phyloP scores from a whole-genome alignment of 179 eudicot species.

The Nepenthes alata region DNA sequence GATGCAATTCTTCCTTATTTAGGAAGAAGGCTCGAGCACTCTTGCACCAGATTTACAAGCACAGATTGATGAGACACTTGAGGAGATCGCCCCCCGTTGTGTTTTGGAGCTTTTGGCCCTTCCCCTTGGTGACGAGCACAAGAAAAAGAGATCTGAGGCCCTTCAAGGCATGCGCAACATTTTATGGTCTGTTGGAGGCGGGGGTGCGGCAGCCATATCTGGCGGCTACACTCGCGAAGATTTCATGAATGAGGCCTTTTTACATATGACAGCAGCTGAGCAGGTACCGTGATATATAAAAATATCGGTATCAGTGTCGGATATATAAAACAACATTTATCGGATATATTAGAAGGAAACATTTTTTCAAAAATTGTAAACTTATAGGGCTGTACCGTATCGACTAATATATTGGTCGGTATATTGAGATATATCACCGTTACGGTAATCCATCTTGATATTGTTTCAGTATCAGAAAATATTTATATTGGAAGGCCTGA shows the following conservation, averaged over 20 bases:
- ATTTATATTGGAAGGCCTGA: too few relatives aligned
- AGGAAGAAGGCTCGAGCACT: slow-evolving; percentile 99
- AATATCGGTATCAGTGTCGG: too few relatives aligned
- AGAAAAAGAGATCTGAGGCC: slow-evolving; percentile 70
- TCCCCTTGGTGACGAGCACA: slow-evolving; percentile 58
- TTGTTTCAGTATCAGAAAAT: too few relatives aligned
- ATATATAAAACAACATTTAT: too few relatives aligned
- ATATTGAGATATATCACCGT: too few relatives aligned
- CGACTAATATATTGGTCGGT: too few relatives aligned
- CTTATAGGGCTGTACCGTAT: too few relatives aligned
- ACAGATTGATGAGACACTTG: slow-evolving; percentile 91
- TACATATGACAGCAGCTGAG: slow-evolving; percentile 84
- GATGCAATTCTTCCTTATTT: slow-evolving; percentile 1
- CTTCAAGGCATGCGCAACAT: slow-evolving; percentile 91
- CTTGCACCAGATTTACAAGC: slow-evolving; percentile 90
- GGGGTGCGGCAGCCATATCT: slow-evolving; percentile 85
- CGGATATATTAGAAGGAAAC: too few relatives aligned
- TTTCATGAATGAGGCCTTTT: slow-evolving; percentile 89
- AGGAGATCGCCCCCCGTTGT: slow-evolving; percentile 84
- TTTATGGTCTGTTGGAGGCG: slow-evolving; percentile 97
- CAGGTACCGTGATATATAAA: slow-evolving; percentile 33
- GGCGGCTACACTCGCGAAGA: slow-evolving; percentile 92
- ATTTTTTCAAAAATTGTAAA: too few relatives aligned
- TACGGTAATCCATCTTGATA: too few relatives aligned
- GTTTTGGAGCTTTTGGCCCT: slow-evolving; percentile 83